A percentile compares a stretch with the other conserved stretches of the same genome.
phyloP scores from a whole-genome alignment of 805 yeast genomes.

The Nadsonia fulvescens region DNA sequence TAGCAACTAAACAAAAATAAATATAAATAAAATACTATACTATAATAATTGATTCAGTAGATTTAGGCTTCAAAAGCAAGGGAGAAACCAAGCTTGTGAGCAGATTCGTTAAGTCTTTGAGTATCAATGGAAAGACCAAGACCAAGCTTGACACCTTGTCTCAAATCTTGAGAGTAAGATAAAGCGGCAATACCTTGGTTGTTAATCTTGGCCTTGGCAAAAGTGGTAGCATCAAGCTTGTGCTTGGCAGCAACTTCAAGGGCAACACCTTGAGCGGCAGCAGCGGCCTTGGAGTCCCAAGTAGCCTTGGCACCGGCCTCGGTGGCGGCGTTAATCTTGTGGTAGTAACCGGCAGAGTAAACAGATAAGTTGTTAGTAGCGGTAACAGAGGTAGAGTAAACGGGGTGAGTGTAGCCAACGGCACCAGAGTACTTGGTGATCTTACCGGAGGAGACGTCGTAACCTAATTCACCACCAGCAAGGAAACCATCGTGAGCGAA shows the following conservation, averaged over 20 bases:
- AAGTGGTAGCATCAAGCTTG: slow-evolving; percentile 70
- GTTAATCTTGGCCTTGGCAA: slow-evolving; percentile 91
- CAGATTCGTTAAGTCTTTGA: slow-evolving; percentile 84
- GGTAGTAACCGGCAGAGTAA: slow-evolving; percentile 92
- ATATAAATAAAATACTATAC: too few species aligned
- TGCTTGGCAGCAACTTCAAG: slow-evolving; percentile 95
- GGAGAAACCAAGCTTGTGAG: slow-evolving; percentile 94
- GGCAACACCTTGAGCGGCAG: slow-evolving; percentile 64
- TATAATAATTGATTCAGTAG: not conserved
- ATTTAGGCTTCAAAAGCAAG: slow-evolving; percentile 76
- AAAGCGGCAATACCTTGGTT: slow-evolving; percentile 90
- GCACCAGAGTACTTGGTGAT: slow-evolving; percentile 89
- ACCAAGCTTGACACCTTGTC: slow-evolving; percentile 94
- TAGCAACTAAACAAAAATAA: too few species aligned
- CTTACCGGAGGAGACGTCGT: slow-evolving; percentile 84
- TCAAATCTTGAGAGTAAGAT: slow-evolving; percentile 83
- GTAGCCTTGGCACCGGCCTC: slow-evolving; percentile 98
- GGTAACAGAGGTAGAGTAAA: slow-evolving; percentile 70
- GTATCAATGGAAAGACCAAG: slow-evolving; percentile 95
- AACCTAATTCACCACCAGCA: slow-evolving; percentile 93
- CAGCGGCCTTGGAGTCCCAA: slow-evolving; percentile 65
- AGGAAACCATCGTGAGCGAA: slow-evolving; percentile 92
- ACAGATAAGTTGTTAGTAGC: slow-evolving; percentile 76
- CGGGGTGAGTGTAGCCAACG: slow-evolving; percentile 78
- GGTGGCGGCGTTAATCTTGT: slow-evolving; percentile 74